These are phyloP conservation scores for Dioszegia aurantiaca DNA, from an alignment of 768 basidiomycete genomes.

Conservation along the genomic window DNA sequence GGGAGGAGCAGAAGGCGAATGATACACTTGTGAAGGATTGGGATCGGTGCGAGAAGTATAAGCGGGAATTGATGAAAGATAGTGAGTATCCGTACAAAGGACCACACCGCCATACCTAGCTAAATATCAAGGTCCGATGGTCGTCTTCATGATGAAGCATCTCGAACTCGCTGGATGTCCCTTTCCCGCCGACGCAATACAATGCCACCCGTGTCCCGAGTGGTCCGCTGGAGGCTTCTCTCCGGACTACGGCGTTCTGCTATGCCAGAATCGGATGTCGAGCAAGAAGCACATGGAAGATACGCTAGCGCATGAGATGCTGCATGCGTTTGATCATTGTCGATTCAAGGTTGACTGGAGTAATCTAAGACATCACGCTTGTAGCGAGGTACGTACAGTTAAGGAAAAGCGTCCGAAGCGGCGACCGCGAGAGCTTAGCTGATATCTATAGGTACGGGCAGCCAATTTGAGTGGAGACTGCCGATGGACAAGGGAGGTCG, in stretches of 20 bases:
- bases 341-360: constrained; percentile 90
- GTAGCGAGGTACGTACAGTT: constrained; percentile 75
- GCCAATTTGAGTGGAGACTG: constrained; percentile 94
- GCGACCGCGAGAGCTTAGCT: no score
- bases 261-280: constrained; percentile 82
- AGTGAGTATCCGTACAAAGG: constrained; percentile 62
- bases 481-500: constrained; percentile 74
- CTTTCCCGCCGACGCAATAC: constrained; percentile 68
- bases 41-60: constrained; percentile 66
- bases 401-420: neutral
- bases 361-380: constrained; percentile 89
- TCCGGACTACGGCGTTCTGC: constrained; percentile 69
- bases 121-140: constrained; percentile 65
- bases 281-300: constrained; percentile 85
- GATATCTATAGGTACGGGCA: constrained; percentile 74
- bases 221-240: constrained; percentile 76
- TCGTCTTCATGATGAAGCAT: constrained; percentile 89
- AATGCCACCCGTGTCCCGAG: constrained; percentile 78
- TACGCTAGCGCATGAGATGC: constrained; percentile 85
- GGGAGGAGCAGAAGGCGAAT: constrained; percentile 46
- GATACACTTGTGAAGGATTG: constrained; percentile 53
- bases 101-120: neutral
- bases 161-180: constrained; percentile 70
- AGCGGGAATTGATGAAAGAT: constrained; percentile 64
- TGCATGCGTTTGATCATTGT: constrained; percentile 94